phyloP scores from a whole-genome alignment of 169 alveolate genomes.

The Miamiensis avidus region DNA sequence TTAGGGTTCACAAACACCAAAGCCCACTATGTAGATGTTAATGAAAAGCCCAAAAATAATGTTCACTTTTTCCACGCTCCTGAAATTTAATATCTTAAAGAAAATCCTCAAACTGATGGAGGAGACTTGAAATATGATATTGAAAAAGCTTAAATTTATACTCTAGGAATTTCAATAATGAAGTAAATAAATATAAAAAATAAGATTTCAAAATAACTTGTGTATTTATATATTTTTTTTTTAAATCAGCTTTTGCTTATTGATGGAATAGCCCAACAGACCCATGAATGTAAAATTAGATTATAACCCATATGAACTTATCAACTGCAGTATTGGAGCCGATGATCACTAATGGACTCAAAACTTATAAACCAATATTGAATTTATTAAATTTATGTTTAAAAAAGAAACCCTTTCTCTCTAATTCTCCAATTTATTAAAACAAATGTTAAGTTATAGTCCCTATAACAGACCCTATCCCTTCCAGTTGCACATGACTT shows the following conservation, averaged over 20 bases:
- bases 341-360: background rate
- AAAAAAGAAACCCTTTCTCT: background rate
- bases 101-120: background rate
- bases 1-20: background rate
- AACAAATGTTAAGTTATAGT: background rate
- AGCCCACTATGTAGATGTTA: background rate
- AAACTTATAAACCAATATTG: background rate
- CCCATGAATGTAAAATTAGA: background rate
- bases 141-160: background rate
- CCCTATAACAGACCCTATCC: background rate
- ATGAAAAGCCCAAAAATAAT: background rate
- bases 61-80: background rate
- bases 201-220: too few species aligned
- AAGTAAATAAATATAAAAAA: background rate
- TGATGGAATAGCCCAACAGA: background rate
- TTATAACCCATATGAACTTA: background rate
- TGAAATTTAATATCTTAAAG: background rate
- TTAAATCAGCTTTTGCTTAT: background rate
- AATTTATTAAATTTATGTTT: background rate
- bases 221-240: too few species aligned
- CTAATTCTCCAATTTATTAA: too few species aligned
- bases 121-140: background rate
- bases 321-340: background rate
- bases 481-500: background rate
- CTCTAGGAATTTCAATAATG: background rate